These are phyloP conservation scores for Tuber brumale DNA, from an alignment of 495 filamentous ascomycete species.

Conservation along the genomic window DNA sequence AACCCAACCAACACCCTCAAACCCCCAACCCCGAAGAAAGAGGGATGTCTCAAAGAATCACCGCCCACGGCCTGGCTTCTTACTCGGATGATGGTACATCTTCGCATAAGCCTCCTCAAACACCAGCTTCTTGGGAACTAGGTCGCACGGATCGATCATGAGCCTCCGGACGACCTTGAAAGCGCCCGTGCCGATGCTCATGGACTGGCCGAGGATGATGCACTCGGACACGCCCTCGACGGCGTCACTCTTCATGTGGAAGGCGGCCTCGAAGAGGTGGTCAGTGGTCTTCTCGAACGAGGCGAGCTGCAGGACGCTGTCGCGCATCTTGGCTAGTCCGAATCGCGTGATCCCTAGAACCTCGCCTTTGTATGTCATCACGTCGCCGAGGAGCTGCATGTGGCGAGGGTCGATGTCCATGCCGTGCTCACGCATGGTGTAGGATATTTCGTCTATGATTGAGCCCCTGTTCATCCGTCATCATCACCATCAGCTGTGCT, in stretches of 20 bases:
- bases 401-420: slow-evolving; percentile 98
- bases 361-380: slow-evolving; percentile 98
- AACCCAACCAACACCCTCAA: background rate
- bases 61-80: background rate
- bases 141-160: slow-evolving; percentile 58
- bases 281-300: slow-evolving; percentile 98
- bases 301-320: slow-evolving; percentile 86
- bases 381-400: slow-evolving; percentile 97
- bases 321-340: slow-evolving; percentile 93
- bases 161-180: slow-evolving; percentile 78
- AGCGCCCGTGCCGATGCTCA: slow-evolving; percentile 82
- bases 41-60: background rate
- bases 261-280: slow-evolving; percentile 92
- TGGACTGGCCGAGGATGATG: slow-evolving; percentile 96
- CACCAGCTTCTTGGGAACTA: slow-evolving; percentile 57
- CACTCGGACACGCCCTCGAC: slow-evolving; percentile 93
- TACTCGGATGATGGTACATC: slow-evolving; percentile 8
- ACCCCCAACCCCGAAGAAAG: background rate
- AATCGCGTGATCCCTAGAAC: slow-evolving; percentile 97
- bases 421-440: slow-evolving; percentile 42
- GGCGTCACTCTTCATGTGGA: slow-evolving; percentile 75
- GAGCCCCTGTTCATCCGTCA: slow-evolving; percentile 25
- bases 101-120: slow-evolving; percentile 60
- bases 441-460: slow-evolving; percentile 41
- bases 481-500: background rate